Base-by-base conservation (phyloP, 345 rosid species). In the Noccaea caerulescens region DNA sequence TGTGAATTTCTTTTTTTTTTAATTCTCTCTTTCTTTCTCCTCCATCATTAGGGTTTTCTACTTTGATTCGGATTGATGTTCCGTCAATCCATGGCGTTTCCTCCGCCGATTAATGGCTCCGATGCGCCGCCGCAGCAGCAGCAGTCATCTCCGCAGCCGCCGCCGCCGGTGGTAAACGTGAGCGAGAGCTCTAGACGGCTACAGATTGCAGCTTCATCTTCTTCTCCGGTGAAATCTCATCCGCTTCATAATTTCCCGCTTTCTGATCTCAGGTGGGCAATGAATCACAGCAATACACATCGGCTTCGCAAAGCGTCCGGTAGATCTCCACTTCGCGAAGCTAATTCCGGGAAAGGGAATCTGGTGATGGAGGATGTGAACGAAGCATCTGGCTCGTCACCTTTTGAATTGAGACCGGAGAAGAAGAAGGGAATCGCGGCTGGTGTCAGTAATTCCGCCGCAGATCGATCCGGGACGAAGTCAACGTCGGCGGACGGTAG, bases 221-320 rank as follows among this genome's bases (percentile, higher is more conserved):
- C 88, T 39, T 80, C 88, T 3, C 56, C 81, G 20, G 65, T 73
- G 66, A 88, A 86, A 32, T 61, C 87, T 4, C 84, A 88, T 43
- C 89, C 86, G 32, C 91, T 88, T 33, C 95, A 88, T 12, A 88
- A 88, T 78, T 88, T 88, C 58, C 76, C 89, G 4, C 67, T 88
- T 3, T 79, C 83, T 57, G 87, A 79, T 73, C 86, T 88, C 3
- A 81, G 78, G 62, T 88, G 92, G 95, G 73, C 84, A 7, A 70
- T 76, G 80, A 84, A 80, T 72, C 82, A 80, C 42, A 1, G 84
- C 5, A 75, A 71, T 44, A 62, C 72, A 34, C 83, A 80, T 53
- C 82, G 87, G 13, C 66, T 63, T n/a, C 86, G 91, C 11, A 84
- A 68, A 61, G 71, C 80, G 50, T 61, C 83, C 3, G 72, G 72